Evolutionary conservation across 805 yeast genomes (phyloP).

Genomic region (Zygoascus bituminiphila): DNA sequence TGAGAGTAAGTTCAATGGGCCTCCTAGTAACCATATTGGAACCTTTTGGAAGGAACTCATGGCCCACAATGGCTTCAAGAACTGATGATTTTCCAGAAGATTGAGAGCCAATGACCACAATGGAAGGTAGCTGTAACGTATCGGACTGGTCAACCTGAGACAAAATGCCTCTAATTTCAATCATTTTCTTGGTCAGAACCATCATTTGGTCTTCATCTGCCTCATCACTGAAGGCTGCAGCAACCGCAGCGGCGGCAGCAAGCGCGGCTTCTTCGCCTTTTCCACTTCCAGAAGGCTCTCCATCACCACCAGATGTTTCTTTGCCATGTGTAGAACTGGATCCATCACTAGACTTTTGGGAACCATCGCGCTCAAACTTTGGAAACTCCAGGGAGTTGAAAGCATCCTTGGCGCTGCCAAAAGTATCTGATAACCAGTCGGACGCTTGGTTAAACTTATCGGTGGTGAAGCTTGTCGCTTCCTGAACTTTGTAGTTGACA

Average conservation of each 20-base stretch:
- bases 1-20: conserved; percentile 89
- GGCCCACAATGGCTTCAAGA: conserved; percentile 94
- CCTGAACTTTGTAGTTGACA: conserved; percentile 84
- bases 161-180: conserved; percentile 79
- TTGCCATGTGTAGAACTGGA: conserved; percentile 22
- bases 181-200: conserved; percentile 89
- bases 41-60: conserved; percentile 94
- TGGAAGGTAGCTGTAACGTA: conserved; percentile 78
- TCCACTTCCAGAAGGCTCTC: conserved; percentile 21
- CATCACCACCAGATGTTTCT: conserved; percentile 26
- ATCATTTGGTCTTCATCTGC: conserved; percentile 63
- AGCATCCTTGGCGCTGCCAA: conserved; percentile 44
- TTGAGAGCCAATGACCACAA: conserved; percentile 96
- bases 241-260: conserved; percentile 52
- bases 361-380: conserved; percentile 12
- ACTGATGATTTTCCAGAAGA: conserved; percentile 97
- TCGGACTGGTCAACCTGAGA: conserved; percentile 69
- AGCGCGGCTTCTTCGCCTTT: conserved; percentile 34
- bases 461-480: conserved; percentile 63
- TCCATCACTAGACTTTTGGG: conserved; percentile 13
- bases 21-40: conserved; percentile 97
- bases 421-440: conserved; percentile 34
- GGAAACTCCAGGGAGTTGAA: conserved; percentile 30
- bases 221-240: conserved; percentile 41
- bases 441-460: conserved; percentile 56